Percentiles rank a stretch among this genome's conserved stretches.
phyloP scores from a whole-genome alignment of 495 filamentous ascomycete genomes.

The Talaromyces wortmannii region DNA sequence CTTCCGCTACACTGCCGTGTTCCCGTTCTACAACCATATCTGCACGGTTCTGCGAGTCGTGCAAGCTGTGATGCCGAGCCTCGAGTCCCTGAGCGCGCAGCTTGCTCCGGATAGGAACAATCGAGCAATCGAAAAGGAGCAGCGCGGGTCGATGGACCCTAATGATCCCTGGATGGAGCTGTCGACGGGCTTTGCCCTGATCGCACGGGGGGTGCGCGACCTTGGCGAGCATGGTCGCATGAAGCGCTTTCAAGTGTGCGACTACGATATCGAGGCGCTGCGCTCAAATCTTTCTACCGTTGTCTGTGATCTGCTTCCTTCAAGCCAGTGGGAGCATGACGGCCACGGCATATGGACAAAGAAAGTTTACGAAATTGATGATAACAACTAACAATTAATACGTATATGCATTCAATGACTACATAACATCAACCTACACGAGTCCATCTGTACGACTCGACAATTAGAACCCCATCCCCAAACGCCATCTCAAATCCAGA shows the following conservation, averaged over 20 bases:
- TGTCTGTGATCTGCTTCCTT: slow-evolving; percentile 15
- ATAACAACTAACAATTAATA: no score
- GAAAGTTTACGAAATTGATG: neutral
- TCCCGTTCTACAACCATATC: slow-evolving; percentile 39
- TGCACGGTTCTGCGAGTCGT: slow-evolving; percentile 25
- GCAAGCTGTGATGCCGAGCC: slow-evolving; percentile 14
- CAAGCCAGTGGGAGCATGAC: slow-evolving; percentile 21
- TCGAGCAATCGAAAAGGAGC: slow-evolving; percentile 26
- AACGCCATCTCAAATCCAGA: slow-evolving; percentile 1
- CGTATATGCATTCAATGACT: no score
- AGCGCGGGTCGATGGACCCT: slow-evolving; percentile 33
- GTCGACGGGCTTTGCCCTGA: slow-evolving; percentile 28
- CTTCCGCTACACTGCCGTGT: slow-evolving; percentile 34
- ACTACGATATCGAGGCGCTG: slow-evolving; percentile 23
- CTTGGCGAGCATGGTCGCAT: slow-evolving; percentile 7
- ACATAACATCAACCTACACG: no score
- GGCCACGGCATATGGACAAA: slow-evolving; percentile 19
- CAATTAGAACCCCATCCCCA: neutral
- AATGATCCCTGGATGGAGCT: slow-evolving; percentile 41
- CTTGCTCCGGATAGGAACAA: slow-evolving; percentile 24
- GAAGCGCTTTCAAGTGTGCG: slow-evolving; percentile 18
- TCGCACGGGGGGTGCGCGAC: slow-evolving; percentile 21
- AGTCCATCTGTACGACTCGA: no score
- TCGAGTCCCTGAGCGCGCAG: slow-evolving; percentile 22
- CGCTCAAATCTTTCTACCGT: slow-evolving; percentile 17